phyloP scores from a whole-genome alignment of 345 rosid species.

The Cardamine occulta region DNA sequence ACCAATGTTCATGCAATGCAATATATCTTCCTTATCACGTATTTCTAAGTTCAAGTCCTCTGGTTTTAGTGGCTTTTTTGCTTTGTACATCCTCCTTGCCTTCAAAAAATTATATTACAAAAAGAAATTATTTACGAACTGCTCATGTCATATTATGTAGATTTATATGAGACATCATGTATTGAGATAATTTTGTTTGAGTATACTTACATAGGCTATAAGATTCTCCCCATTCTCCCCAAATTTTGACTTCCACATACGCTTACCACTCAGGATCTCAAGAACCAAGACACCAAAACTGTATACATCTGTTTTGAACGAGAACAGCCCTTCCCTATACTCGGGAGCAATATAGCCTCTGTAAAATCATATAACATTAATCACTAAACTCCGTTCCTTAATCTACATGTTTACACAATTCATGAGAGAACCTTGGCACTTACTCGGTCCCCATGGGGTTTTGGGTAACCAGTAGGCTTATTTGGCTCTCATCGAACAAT shows the following conservation, averaged over 20 bases:
- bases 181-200: neutral
- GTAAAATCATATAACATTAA: neutral
- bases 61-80: neutral
- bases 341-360: constrained; percentile 60
- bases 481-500: too few species aligned
- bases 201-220: constrained; percentile 42
- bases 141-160: neutral
- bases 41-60: neutral
- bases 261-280: constrained; percentile 43
- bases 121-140: neutral
- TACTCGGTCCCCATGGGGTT: too few species aligned
- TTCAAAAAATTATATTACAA: neutral
- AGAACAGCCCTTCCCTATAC: constrained; percentile 45
- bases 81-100: constrained; percentile 4
- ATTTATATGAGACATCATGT: neutral
- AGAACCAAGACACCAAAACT: constrained; percentile 48
- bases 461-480: too few species aligned
- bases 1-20: constrained; percentile 12
- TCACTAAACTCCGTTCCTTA: too few species aligned
- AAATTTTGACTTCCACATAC: neutral
- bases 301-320: constrained; percentile 48
- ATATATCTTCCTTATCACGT: neutral
- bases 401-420: too few species aligned
- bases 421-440: too few species aligned
- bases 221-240: constrained; percentile 28